Evolutionary conservation across 2,329 filamentous ascomycete species (phyloP), one percentile per base, ranked within the genome.

Genomic region (Diaporthe ampelina): DNA sequence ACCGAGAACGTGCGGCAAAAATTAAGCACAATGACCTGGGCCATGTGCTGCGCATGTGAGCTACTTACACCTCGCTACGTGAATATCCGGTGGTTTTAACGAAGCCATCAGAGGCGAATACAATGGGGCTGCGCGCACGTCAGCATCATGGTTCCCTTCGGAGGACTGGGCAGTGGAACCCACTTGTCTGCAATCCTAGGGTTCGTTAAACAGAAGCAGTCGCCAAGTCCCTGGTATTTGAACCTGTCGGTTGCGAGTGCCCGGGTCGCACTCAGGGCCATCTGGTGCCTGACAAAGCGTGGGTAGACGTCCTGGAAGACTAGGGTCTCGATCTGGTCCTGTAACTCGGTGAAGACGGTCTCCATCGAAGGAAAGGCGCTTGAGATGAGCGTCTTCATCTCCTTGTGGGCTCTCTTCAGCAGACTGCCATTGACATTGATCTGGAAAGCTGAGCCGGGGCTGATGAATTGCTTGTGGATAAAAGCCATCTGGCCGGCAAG

Each of bases 121-220:
- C 77, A 73, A 89, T 86, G 5, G 88, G 87, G 74, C 89, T 89
- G 67, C 89, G 87, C 0, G 84, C 24, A 57, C 15, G 45, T 74
- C 45, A 74, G 56, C 29, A 24, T 17, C 17, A 40, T 43, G 57
- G 26, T 57, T 5, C 21, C 3, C 4, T 29, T 29, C 10, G 8
- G 29, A 19, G 21, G 9, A 13, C 8, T 1, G 19, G 2, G 11
- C 1, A 7, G n/a, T 1, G 21, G 6, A 19, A 50, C 59, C 40
- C 79, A n/a, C 6, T 81, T 78, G 32, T 68, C 63, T 7, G 63
- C 63, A 15, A 68, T 50, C 4, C 48, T 50, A 0, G 88, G 87
- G 77, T 91, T 87, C 0, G 88, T 90, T 21, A 92, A 79, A 73
- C 89, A 90, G 76, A 92, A 91, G 29, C 89, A 89, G 65, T 89